A percentile compares a stretch with the other conserved stretches of the same genome.
Conservation (phyloP, 2,329 filamentous ascomycete species). For the Colletotrichum sp. region DNA sequence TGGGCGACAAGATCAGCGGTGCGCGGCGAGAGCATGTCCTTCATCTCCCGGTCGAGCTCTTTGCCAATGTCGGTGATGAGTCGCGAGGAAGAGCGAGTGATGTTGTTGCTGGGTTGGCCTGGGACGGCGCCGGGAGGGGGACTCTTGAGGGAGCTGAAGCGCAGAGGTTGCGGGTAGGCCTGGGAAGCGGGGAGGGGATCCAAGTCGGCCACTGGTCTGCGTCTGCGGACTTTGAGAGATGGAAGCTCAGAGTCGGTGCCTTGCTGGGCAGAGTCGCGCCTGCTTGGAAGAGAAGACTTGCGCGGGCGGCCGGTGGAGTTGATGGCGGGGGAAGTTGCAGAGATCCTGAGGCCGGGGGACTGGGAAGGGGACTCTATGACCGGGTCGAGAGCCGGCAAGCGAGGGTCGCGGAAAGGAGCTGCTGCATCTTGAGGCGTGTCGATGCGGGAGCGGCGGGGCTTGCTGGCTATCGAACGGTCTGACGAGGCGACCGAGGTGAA, state of each 20-base stretch:
- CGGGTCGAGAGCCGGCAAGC: background rate
- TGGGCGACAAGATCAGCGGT: background rate
- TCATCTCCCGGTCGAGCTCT: constrained; percentile 14
- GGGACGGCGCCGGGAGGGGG: background rate
- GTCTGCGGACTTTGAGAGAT: constrained; percentile 2
- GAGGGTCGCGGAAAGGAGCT: background rate
- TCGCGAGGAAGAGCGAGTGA: background rate
- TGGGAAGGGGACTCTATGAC: background rate
- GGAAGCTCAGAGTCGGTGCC: background rate
- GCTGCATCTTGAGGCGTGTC: background rate
- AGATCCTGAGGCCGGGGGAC: background rate
- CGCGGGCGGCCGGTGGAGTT: background rate
- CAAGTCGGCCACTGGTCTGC: background rate
- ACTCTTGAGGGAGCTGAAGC: constrained; percentile 7
- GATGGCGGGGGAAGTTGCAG: background rate
- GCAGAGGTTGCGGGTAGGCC: constrained; percentile 7
- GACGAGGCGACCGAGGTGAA: background rate
- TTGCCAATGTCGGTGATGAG: constrained; percentile 14
- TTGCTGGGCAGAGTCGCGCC: background rate
- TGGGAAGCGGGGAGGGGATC: background rate
- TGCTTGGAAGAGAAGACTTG: background rate
- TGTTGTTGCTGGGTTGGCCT: background rate
- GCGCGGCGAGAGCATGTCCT: background rate
- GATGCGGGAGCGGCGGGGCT: background rate
- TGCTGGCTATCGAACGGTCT: background rate